These are phyloP conservation scores for Wickerhamomyces canadensis DNA, from an alignment of 805 yeast species.

Conservation along the genomic window DNA sequence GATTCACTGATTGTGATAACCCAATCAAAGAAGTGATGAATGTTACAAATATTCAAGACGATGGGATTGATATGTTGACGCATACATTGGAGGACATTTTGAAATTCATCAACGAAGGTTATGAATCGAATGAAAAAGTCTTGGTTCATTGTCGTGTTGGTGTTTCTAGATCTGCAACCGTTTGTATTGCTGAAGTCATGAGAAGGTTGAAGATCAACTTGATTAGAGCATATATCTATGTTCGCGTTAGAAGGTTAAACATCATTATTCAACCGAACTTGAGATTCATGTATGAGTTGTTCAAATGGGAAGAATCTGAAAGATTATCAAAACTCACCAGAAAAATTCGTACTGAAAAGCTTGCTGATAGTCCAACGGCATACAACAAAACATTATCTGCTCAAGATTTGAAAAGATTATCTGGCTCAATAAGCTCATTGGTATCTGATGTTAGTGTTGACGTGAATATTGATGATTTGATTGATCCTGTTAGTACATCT, in stretches of 20 bases:
- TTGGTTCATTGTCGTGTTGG: slow-evolving; percentile 95
- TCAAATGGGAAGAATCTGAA: slow-evolving; percentile 52
- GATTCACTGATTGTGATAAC: slow-evolving; percentile 6
- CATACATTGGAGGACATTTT: slow-evolving; percentile 58
- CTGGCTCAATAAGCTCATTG: slow-evolving; percentile 9
- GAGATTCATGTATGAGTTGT: slow-evolving; percentile 84
- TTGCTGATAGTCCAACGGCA: not conserved
- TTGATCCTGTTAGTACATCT: not conserved
- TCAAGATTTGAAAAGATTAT: not conserved
- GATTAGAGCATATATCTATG: slow-evolving; percentile 78
- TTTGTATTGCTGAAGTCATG: slow-evolving; percentile 95
- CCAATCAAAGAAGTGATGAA: slow-evolving; percentile 37
- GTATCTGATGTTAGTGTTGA: slow-evolving; percentile 7
- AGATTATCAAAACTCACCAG: slow-evolving; percentile 5
- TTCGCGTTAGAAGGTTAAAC: slow-evolving; percentile 84
- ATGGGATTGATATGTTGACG: slow-evolving; percentile 78
- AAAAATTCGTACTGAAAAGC: not conserved
- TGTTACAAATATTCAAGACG: slow-evolving; percentile 77
- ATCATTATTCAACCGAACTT: slow-evolving; percentile 93
- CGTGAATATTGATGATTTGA: slow-evolving; percentile 2
- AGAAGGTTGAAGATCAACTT: slow-evolving; percentile 58
- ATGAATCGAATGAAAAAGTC: slow-evolving; percentile 40
- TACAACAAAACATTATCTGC: not conserved
- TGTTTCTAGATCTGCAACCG: slow-evolving; percentile 91
- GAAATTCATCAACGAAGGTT: slow-evolving; percentile 55